Evolutionary conservation across 108 stramenopile genomes (phyloP).

Genomic region (Cyclotella cryptica): DNA sequence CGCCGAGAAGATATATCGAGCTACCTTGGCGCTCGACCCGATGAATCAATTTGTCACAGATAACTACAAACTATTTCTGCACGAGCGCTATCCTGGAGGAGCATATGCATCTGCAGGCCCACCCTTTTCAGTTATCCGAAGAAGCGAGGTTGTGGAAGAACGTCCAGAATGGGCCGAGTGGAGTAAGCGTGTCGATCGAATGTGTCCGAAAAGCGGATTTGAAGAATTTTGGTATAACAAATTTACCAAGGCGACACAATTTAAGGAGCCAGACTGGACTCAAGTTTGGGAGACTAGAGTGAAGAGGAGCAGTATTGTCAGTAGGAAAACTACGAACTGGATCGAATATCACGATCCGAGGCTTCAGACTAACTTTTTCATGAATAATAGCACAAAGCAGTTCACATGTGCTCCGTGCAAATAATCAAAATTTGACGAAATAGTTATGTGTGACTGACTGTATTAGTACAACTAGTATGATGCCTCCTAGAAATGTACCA

Average conservation of each 20-base stretch:
- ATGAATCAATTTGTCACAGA: slow-evolving; percentile 52
- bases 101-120: slow-evolving; percentile 43
- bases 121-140: slow-evolving; percentile 41
- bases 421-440: background rate
- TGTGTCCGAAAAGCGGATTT: slow-evolving; percentile 39
- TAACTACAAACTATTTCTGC: slow-evolving; percentile 54
- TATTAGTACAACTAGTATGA: too few species aligned
- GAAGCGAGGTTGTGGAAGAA: slow-evolving; percentile 44
- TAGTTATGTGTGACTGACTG: too few species aligned
- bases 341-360: slow-evolving; percentile 39
- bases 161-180: slow-evolving; percentile 57
- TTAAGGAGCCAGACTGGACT: slow-evolving; percentile 44
- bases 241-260: slow-evolving; percentile 42
- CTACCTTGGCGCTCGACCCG: slow-evolving; percentile 54
- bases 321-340: slow-evolving; percentile 30
- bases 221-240: slow-evolving; percentile 55
- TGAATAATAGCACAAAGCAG: slow-evolving; percentile 22
- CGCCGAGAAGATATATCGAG: slow-evolving; percentile 64
- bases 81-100: slow-evolving; percentile 62
- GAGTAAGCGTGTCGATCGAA: slow-evolving; percentile 45
- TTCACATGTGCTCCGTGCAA: slow-evolving; percentile 12
- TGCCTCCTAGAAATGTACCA: too few species aligned
- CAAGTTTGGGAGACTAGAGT: slow-evolving; percentile 45
- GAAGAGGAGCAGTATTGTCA: slow-evolving; percentile 27
- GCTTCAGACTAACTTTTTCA: slow-evolving; percentile 28